Base-by-base conservation (phyloP, 805 yeast species). In the Metschnikowia corniflorae region DNA sequence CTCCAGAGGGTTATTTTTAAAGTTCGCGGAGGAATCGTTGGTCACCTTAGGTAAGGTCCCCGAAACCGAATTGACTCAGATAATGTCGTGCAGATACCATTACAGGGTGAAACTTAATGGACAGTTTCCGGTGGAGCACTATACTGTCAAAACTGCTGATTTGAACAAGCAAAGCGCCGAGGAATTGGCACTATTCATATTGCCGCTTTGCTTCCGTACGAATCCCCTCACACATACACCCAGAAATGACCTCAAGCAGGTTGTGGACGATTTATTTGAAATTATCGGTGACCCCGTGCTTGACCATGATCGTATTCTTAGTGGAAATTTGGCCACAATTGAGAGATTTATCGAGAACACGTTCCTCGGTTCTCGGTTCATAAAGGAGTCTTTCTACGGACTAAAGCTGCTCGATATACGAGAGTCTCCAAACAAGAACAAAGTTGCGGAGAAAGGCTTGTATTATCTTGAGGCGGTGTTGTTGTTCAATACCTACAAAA, bases 51-150 rank as follows among this genome's bases (percentile, higher is more conserved):
- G 68, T 6, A 70, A 70, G 4, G 70, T 83, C 2, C 46, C 52
- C 5, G 89, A 83, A 30, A 67, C 69, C 7, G 93, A 87, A 29
- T 56, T 91, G 31, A 71, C 86, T 7, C 97, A 91, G 51, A 70
- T 86, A 22, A 60, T 93, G 16, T 70, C 78, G 44, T 93, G 98
- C 55, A 71, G 84, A 7, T 87, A 82, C 50, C 94, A 87, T 29
- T 70, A 86, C 33, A 60, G 66, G 2, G 63, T 88, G 3, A 64
- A 80, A 1, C 66, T 77, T 8, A 86, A 81, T 10, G 67, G 68
- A 13, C 78, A 77, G 43, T 67, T 68, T 2, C 86, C 93, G 0
- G 72, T 67, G 26, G 83, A 86, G 43, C 97, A 91, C 51, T 69
- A 56, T 26, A 57, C 70, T 26, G 59, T 57, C n/a, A 39, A 43